phyloP scores from a whole-genome alignment of 495 filamentous ascomycete species.

The Cryomyces minteri region DNA sequence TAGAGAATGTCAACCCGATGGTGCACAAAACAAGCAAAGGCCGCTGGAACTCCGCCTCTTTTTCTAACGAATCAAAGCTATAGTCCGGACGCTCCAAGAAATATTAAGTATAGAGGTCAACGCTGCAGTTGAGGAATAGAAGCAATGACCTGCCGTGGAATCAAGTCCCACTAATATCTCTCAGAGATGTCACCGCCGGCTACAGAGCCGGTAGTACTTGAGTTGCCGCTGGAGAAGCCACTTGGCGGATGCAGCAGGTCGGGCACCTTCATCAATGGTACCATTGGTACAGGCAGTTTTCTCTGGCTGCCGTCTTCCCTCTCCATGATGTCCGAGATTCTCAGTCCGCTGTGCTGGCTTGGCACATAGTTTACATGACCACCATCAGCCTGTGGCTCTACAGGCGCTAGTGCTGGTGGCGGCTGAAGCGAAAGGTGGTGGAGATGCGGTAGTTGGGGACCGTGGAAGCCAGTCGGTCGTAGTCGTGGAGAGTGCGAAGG shows the following conservation, averaged over 20 bases:
- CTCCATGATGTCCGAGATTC: constrained; percentile 84
- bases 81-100: too few species aligned
- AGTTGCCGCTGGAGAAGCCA: constrained; percentile 39
- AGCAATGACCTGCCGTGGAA: too few species aligned
- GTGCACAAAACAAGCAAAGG: too few species aligned
- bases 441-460: constrained; percentile 70
- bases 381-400: constrained; percentile 58
- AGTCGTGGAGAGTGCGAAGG: constrained; percentile 90
- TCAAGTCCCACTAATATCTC: too few species aligned
- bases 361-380: constrained; percentile 36
- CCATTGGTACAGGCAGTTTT: constrained; percentile 82
- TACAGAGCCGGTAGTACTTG: constrained; percentile 29
- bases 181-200: constrained; percentile 26
- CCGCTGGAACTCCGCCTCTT: too few species aligned
- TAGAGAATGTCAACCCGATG: too few species aligned
- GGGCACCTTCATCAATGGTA: constrained; percentile 77
- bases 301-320: constrained; percentile 56
- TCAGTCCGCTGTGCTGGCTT: constrained; percentile 42
- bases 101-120: too few species aligned
- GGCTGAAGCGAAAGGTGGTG: constrained; percentile 55
- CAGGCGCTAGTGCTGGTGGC: constrained; percentile 72
- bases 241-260: constrained; percentile 54
- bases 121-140: too few species aligned
- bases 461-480: constrained; percentile 47
- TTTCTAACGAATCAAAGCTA: too few species aligned